Base-by-base conservation (phyloP, 768 basidiomycete genomes). In the Amanita exitialis region DNA sequence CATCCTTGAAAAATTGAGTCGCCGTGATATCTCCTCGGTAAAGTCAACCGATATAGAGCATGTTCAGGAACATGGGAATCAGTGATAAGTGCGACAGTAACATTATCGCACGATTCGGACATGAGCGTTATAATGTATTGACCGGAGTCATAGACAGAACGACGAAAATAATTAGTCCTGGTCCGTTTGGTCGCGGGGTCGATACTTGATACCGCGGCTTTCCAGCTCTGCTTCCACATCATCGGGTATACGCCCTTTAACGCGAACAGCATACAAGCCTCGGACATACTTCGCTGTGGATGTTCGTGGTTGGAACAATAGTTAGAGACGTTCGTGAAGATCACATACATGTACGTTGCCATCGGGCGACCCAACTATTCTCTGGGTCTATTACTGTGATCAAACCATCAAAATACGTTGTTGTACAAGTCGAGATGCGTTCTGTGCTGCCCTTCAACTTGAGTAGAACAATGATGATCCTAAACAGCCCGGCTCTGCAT, bases 241-340 rank as follows among this genome's bases (percentile, higher is more conserved):
- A 47, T 90, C 88, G 0, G 89, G 90, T 51, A 93, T 75, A 13
- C 86, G 82, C 1, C 90, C 90, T 56, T 80, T 83, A 23, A 93
- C 89, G 8, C 91, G 83, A 15, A 87, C 90, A 12, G 95, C 95
- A 63, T 99, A 99, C 71, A 97, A 82, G 0, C 95, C 95, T 3
- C 86, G 77, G 10, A 82, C 83, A 59, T 91, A 90, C 68, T 93
- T 93, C 56, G 90, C 95, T 96, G 7, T 44, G 13, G 9, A 10
- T 28, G 25, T 30, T 44, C 16, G 28, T n/a, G 16, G 42, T 13
- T 12, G 28, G 16, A 21, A 21, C 18, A 21, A 20, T 41, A 18
- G 37, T 38, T 54, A 38, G 49, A 46, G 34, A 56, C n/a, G 35
- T 25, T n/a, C 45, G 21, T 38, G 34, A 8, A 21, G 9, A 28